Percentiles rank a stretch among this genome's conserved stretches.
Evolutionary conservation across 1,284 basidiomycete genomes (phyloP).

Genomic region (Cystobasidium pallidum): DNA sequence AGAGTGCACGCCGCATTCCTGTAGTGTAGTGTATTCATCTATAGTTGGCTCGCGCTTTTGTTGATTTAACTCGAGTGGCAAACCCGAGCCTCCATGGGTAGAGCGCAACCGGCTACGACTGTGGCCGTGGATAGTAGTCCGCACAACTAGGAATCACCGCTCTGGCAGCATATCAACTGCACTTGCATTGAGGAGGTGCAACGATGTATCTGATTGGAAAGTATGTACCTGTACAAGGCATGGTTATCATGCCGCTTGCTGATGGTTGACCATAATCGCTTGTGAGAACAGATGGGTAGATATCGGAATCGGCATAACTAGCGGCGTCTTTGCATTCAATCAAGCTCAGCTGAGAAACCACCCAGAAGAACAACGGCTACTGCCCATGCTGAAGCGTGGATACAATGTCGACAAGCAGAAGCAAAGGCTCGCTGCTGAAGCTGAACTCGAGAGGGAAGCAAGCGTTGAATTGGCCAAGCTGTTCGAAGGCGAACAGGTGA

Average conservation of each 20-base stretch:
- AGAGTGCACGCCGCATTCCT: no score
- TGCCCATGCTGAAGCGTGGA: conserved; percentile 19
- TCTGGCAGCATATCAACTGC: no score
- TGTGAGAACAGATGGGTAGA: conserved; percentile 14
- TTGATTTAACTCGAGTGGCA: no score
- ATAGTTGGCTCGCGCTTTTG: no score
- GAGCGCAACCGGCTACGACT: no score
- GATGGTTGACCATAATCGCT: not conserved
- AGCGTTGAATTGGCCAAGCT: conserved; percentile 21
- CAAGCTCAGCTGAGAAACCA: not conserved
- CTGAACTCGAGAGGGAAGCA: conserved; percentile 28
- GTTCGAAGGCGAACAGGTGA: conserved; percentile 7
- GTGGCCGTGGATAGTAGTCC: no score
- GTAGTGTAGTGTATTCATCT: no score
- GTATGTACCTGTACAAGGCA: not conserved
- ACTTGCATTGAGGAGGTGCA: no score
- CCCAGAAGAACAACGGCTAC: conserved; percentile 4
- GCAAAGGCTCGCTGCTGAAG: conserved; percentile 22
- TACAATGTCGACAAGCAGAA: conserved; percentile 21
- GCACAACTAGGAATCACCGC: no score
- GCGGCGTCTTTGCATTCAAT: conserved; percentile 27
- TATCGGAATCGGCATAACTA: conserved; percentile 2
- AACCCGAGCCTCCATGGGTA: no score
- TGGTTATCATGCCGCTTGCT: not conserved
- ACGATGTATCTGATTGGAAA: conserved; percentile 27